Conservation (phyloP, 2,329 filamentous ascomycete genomes). For the Raffaelea ambrosiae region DNA sequence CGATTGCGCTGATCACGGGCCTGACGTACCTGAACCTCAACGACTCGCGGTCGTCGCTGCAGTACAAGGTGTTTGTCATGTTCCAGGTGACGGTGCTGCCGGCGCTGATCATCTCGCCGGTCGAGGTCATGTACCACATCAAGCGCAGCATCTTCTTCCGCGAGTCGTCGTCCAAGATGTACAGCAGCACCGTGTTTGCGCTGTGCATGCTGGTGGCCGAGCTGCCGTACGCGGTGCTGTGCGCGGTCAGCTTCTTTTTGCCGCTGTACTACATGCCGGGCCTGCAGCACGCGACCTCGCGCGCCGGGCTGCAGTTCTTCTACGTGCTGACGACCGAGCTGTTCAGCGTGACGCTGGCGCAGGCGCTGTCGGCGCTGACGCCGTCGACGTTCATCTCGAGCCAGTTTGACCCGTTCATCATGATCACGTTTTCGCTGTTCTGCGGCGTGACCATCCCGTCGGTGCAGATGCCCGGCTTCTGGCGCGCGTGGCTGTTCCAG, state of each 20-base stretch:
- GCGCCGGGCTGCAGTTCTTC: conserved; percentile 81
- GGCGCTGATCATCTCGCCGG: conserved; percentile 72
- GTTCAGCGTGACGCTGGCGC: conserved; percentile 74
- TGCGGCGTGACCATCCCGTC: conserved; percentile 79
- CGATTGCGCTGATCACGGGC: conserved; percentile 69
- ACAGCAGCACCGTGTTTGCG: conserved; percentile 71
- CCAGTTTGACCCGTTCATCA: conserved; percentile 72
- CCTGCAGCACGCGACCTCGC: conserved; percentile 50
- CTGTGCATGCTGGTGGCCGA: conserved; percentile 73
- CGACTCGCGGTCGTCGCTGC: conserved; percentile 64
- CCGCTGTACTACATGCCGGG: conserved; percentile 80
- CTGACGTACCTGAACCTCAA: conserved; percentile 73
- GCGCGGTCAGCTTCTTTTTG: conserved; percentile 72
- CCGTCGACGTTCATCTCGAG: conserved; percentile 71
- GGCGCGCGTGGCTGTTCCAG: conserved; percentile 73
- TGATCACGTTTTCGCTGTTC: conserved; percentile 78
- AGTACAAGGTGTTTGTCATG: conserved; percentile 82
- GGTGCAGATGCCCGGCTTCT: conserved; percentile 69
- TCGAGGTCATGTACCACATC: conserved; percentile 76
- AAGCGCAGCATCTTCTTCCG: conserved; percentile 77
- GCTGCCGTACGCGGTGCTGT: conserved; percentile 74
- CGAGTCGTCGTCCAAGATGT: conserved; percentile 79
- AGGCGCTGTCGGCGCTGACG: conserved; percentile 67
- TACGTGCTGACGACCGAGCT: conserved; percentile 77
- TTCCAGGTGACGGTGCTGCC: conserved; percentile 85